Evolutionary conservation across 1,284 basidiomycete species (phyloP).

Genomic region (Cryptococcus wingfieldii): DNA sequence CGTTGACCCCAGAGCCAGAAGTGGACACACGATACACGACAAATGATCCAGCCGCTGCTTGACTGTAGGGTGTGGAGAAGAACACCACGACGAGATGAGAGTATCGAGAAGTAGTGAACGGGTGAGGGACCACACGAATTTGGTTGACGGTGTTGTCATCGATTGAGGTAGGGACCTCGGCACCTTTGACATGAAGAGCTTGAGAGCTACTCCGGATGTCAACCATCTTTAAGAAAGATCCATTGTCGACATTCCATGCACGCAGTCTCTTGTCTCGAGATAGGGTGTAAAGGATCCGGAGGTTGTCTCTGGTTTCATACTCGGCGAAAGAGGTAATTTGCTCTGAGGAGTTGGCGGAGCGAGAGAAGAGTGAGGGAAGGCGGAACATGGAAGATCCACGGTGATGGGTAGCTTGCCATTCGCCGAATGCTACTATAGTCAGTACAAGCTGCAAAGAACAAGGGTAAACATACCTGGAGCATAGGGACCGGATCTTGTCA

Average conservation of each 20-base stretch:
- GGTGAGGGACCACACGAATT: conserved; percentile 39
- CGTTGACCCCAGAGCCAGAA: conserved; percentile 21
- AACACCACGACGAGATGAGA: conserved; percentile 46
- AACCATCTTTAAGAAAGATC: conserved; percentile 40
- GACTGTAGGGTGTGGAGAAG: conserved; percentile 33
- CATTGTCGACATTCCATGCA: conserved; percentile 58
- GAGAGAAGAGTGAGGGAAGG: conserved; percentile 38
- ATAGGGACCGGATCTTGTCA: conserved; percentile 52
- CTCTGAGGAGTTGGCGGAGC: conserved; percentile 27
- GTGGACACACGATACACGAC: conserved; percentile 42
- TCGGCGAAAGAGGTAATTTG: conserved; percentile 35
- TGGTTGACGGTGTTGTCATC: conserved; percentile 23
- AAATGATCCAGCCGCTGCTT: conserved; percentile 41
- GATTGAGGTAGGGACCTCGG: background rate
- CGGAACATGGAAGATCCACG: conserved; percentile 33
- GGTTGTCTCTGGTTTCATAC: conserved; percentile 49
- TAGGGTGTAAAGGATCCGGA: conserved; percentile 71
- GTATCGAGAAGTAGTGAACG: conserved; percentile 30
- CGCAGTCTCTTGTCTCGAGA: conserved; percentile 81
- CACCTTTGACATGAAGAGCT: conserved; percentile 20
- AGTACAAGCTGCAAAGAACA: background rate
- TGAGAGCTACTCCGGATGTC: conserved; percentile 38
- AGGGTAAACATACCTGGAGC: conserved; percentile 17
- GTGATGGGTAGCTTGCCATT: conserved; percentile 37
- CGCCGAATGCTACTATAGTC: conserved; percentile 10